Conservation (phyloP, 2,329 filamentous ascomycete genomes). For the Phialophora macrospora region DNA sequence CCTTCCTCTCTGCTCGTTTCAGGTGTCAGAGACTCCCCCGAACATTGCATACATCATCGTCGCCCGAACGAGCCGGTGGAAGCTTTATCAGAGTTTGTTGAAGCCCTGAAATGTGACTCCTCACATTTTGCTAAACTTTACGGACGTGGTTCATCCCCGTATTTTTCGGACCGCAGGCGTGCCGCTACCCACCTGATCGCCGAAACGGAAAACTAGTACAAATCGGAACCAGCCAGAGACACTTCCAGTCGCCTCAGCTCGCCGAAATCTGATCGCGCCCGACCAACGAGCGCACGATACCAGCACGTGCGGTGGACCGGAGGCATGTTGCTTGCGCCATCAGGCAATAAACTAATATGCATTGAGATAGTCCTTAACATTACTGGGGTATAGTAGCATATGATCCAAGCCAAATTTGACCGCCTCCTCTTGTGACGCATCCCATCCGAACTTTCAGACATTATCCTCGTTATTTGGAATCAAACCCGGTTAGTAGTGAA, state of each 20-base stretch:
- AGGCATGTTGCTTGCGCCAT: background rate
- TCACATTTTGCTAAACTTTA: constrained; percentile 3
- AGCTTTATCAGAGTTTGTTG: background rate
- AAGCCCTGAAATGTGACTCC: background rate
- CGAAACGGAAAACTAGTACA: background rate
- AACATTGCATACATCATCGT: background rate
- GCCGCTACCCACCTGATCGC: background rate
- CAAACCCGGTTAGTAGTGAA: constrained; percentile 5
- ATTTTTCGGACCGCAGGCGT: background rate
- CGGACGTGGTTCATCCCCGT: background rate
- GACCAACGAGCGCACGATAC: background rate
- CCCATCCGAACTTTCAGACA: constrained; percentile 3
- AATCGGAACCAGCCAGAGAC: background rate
- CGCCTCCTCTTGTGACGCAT: background rate
- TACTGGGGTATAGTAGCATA: constrained; percentile 9
- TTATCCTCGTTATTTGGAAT: constrained; percentile 15
- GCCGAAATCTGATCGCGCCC: background rate
- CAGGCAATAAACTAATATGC: background rate
- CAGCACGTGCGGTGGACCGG: background rate
- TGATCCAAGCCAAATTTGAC: background rate
- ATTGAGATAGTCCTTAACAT: constrained; percentile 1
- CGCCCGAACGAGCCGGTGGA: background rate
- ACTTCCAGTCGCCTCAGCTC: background rate
- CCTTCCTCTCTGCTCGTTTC: background rate
- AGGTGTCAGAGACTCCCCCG: background rate